Percentiles rank a stretch among this genome's conserved stretches.
Conservation (phyloP, 2,329 filamentous ascomycete species). For the Leptosphaerulina australis region DNA sequence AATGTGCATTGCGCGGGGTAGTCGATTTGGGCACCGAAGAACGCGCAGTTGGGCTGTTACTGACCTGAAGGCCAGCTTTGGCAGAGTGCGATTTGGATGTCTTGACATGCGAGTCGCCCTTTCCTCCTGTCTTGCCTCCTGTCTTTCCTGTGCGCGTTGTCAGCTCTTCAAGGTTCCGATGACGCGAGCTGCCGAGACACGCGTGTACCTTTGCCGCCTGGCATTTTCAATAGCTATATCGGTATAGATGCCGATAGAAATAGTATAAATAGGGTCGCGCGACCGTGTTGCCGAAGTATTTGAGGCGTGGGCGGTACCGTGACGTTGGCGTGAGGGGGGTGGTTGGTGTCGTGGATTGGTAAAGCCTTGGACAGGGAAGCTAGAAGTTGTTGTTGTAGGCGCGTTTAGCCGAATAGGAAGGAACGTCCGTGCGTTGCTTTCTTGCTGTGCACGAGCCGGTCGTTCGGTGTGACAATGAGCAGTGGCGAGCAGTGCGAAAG, state of each 20-base stretch:
- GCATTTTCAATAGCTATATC: conserved; percentile 56
- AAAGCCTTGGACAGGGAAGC: conserved; percentile 33
- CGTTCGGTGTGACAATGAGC: conserved; percentile 20
- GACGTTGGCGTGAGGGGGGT: conserved; percentile 43
- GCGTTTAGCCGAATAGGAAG: conserved; percentile 39
- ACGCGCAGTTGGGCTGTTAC: conserved; percentile 48
- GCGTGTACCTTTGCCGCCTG: conserved; percentile 92
- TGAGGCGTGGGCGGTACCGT: conserved; percentile 36
- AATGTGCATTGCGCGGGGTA: conserved; percentile 26
- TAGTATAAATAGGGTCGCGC: conserved; percentile 40
- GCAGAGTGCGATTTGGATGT: conserved; percentile 92
- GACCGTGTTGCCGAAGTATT: conserved; percentile 37
- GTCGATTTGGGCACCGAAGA: conserved; percentile 24
- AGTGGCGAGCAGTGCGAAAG: conserved; percentile 1
- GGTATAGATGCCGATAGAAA: conserved; percentile 29
- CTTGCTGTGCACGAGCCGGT: conserved; percentile 29
- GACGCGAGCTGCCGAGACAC: conserved; percentile 33
- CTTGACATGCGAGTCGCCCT: conserved; percentile 78
- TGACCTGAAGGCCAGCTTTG: conserved; percentile 93
- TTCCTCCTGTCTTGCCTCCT: conserved; percentile 89
- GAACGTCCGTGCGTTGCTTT: conserved; percentile 27
- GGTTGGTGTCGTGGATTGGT: conserved; percentile 32
- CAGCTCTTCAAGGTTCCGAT: conserved; percentile 25
- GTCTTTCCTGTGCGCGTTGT: conserved; percentile 55
- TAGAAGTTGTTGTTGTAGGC: conserved; percentile 41